A percentile compares a stretch with the other conserved stretches of the same genome.
Evolutionary conservation across 208 protist genomes (phyloP).

Genomic region (Trypanosoma lewisi): DNA sequence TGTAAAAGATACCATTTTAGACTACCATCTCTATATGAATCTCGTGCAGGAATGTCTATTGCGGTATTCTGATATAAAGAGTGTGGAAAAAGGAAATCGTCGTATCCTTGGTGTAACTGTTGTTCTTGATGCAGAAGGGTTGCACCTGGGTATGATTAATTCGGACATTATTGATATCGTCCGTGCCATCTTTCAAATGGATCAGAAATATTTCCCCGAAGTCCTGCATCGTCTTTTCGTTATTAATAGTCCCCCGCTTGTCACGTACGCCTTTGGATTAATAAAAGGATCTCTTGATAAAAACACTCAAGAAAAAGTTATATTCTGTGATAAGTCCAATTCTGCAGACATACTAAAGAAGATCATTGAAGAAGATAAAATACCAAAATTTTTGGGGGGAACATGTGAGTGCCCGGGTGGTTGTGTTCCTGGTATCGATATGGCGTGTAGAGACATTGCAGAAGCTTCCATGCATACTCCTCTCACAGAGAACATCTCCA

Average conservation of each 20-base stretch:
- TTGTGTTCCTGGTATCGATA: conserved; percentile 38
- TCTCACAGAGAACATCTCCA: conserved; percentile 33
- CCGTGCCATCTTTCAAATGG: conserved; percentile 49
- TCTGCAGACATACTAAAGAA: conserved; percentile 36
- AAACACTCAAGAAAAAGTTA: conserved; percentile 59
- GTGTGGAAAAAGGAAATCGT: conserved; percentile 26
- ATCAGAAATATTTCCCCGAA: conserved; percentile 79
- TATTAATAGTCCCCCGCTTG: conserved; percentile 56
- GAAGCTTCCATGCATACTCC: conserved; percentile 6
- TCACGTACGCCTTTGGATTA: conserved; percentile 47
- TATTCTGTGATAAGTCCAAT: conserved; percentile 60
- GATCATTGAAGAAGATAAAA: conserved; percentile 67
- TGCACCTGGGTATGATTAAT: conserved; percentile 56
- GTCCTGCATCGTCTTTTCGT: conserved; percentile 72
- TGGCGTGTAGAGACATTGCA: neutral
- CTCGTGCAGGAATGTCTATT: conserved; percentile 69
- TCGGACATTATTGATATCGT: conserved; percentile 43
- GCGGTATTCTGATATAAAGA: conserved; percentile 38
- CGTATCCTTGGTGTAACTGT: conserved; percentile 66
- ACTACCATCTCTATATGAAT: conserved; percentile 79
- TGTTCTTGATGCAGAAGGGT: conserved; percentile 52
- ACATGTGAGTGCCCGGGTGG: conserved; percentile 50
- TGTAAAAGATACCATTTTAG: conserved; percentile 42
- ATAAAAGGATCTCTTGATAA: conserved; percentile 63
- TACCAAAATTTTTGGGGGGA: conserved; percentile 60